These are phyloP conservation scores for Thymus quinquecostatus DNA, from an alignment of 257 asterid genomes.

Conservation along the genomic window DNA sequence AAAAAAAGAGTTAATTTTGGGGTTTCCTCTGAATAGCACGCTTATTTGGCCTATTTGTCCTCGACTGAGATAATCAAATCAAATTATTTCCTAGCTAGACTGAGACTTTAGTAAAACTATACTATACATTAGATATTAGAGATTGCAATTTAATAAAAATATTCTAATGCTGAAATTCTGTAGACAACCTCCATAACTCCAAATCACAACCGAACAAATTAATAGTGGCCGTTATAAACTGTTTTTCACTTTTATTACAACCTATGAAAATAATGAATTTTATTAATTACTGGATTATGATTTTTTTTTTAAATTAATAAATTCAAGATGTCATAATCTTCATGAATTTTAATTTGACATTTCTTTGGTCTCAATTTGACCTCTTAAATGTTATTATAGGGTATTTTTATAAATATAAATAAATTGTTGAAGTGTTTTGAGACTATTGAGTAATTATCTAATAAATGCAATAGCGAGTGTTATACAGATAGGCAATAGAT, in stretches of 20 bases:
- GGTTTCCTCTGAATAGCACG: slow-evolving; percentile 5
- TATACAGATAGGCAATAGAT: too few species aligned
- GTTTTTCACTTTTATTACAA: neutral
- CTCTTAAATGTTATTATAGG: neutral
- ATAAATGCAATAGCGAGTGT: too few species aligned
- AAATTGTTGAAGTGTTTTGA: too few species aligned
- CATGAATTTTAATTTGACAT: neutral
- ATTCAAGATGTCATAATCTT: too few species aligned
- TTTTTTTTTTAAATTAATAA: too few species aligned
- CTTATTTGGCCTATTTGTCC: slow-evolving; percentile 16
- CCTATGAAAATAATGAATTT: neutral
- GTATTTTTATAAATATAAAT: neutral
- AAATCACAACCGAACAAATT: slow-evolving; percentile 33
- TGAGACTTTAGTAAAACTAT: slow-evolving; percentile 17
- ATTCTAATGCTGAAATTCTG: slow-evolving; percentile 26
- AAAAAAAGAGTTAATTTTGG: slow-evolving; percentile 13
- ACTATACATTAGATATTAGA: neutral
- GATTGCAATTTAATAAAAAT: neutral
- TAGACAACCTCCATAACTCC: slow-evolving; percentile 35
- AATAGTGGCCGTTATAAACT: neutral
- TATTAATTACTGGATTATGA: neutral
- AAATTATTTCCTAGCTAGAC: neutral
- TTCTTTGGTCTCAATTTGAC: neutral
- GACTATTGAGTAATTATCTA: too few species aligned
- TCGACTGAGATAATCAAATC: neutral